phyloP scores from a whole-genome alignment of 805 yeast genomes.

The Lachancea waltii region DNA sequence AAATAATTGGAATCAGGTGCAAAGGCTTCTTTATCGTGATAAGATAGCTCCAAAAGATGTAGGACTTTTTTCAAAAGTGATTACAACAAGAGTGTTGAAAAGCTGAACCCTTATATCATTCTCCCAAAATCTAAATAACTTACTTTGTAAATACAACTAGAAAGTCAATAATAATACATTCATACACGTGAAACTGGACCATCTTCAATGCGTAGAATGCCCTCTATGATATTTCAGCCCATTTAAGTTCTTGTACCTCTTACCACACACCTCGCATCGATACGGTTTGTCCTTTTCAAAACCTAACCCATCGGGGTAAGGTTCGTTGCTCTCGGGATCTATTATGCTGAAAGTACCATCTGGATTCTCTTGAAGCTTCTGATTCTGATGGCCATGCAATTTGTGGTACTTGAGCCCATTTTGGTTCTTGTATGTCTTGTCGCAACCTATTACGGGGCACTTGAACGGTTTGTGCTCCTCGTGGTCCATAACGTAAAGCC shows the following conservation, averaged over 20 bases:
- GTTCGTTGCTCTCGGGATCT: constrained; percentile 84
- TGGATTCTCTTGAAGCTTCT: constrained; percentile 79
- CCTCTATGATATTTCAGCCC: constrained; percentile 97
- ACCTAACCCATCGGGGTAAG: constrained; percentile 88
- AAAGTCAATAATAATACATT: constrained; percentile 6
- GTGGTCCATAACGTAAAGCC: constrained; percentile 83
- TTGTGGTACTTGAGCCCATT: constrained; percentile 95
- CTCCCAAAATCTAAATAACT: too few relatives aligned
- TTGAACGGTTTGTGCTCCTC: constrained; percentile 92
- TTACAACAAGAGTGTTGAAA: too few relatives aligned
- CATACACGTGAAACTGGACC: background rate
- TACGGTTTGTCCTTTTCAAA: constrained; percentile 97
- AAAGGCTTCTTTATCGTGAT: too few relatives aligned
- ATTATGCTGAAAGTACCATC: constrained; percentile 91
- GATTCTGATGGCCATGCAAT: constrained; percentile 95
- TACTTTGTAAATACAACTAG: too few relatives aligned
- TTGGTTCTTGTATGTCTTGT: constrained; percentile 94
- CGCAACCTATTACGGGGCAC: constrained; percentile 98
- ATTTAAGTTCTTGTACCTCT: constrained; percentile 89
- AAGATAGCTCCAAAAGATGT: too few relatives aligned
- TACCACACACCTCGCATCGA: constrained; percentile 97
- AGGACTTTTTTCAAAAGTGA: too few relatives aligned
- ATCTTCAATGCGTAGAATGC: constrained; percentile 80
- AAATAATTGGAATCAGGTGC: too few relatives aligned
- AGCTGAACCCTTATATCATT: too few relatives aligned